Percentiles rank a stretch among this genome's conserved stretches.
Evolutionary conservation across 2,329 filamentous ascomycete genomes (phyloP).

Genomic region (Penicillium hordei): DNA sequence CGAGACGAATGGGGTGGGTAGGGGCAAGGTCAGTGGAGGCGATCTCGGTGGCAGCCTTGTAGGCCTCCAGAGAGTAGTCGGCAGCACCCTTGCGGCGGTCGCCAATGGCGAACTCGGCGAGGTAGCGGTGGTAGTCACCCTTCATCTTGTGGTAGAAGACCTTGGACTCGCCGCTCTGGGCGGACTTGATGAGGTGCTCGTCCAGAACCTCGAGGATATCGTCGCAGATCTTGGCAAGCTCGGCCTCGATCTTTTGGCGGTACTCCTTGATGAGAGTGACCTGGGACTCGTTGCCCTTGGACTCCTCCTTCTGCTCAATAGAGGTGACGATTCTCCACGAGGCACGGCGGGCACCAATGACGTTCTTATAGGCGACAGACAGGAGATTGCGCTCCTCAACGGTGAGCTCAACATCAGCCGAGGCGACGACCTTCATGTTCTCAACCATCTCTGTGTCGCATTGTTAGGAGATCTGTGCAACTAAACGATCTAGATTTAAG

Average conservation of each 20-base stretch:
- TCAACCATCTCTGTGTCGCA: slow-evolving; percentile 84
- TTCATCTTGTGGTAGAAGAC: slow-evolving; percentile 99
- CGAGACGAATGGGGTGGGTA: slow-evolving; percentile 89
- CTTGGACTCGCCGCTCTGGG: slow-evolving; percentile 95
- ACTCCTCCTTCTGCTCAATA: slow-evolving; percentile 99
- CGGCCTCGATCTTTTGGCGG: slow-evolving; percentile 95
- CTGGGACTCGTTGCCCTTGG: slow-evolving; percentile 92
- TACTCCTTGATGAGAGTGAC: slow-evolving; percentile 94
- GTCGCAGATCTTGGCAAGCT: slow-evolving; percentile 96
- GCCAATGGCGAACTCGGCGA: slow-evolving; percentile 92
- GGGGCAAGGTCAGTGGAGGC: slow-evolving; percentile 85
- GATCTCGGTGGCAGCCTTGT: slow-evolving; percentile 91
- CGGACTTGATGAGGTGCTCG: slow-evolving; percentile 88
- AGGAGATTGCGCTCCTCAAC: slow-evolving; percentile 98
- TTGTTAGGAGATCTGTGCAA: slow-evolving; percentile 9
- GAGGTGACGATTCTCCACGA: slow-evolving; percentile 98
- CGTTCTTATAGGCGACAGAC: slow-evolving; percentile 98
- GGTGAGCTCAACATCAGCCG: slow-evolving; percentile 75
- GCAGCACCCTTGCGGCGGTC: slow-evolving; percentile 94
- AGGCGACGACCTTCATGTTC: slow-evolving; percentile 99
- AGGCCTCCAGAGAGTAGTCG: slow-evolving; percentile 92
- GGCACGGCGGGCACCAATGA: slow-evolving; percentile 92
- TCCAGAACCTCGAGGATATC: slow-evolving; percentile 95
- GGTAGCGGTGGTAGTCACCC: slow-evolving; percentile 99
- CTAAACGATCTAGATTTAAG: slow-evolving; percentile 17